Evolutionary conservation across 805 yeast genomes (phyloP), one percentile per base, ranked within the genome.

Genomic region (Yarrowia bubula): DNA sequence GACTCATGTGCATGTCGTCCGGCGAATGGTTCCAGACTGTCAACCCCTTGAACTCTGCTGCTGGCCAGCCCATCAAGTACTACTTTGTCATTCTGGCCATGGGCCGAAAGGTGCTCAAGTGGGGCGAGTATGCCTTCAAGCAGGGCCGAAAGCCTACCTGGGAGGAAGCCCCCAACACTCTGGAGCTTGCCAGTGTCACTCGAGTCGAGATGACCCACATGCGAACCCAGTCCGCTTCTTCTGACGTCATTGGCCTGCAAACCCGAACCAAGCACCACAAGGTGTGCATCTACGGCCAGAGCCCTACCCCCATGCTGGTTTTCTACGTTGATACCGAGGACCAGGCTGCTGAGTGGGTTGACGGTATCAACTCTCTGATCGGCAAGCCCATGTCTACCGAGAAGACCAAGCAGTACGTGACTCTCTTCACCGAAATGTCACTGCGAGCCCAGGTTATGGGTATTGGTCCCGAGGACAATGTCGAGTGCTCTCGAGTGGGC

Each of bases 21-120:
- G 96, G 96, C 1, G 82, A 89, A 1, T 90, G 96, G 96, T 92
- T 88, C 13, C 87, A 80, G 71, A 81, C 86, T 1, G 22, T 28
- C 39, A 58, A 58, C 51, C 64, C 64, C 33, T 35, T 58, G 64
- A 32, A 7, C 22, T 33, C 51, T 4, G 42, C 39, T 42, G 63
- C 39, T 22, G 43, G 57, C 15, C 22, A 47, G 48, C 39, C 43
- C 53, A 41, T 33, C 44, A 55, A 60, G 51, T 53, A 31, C 65
- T 66, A 85, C 80, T 72, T 89, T 83, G 71, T 79, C 87, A 57
- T 84, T 9, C 75, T 89, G 47, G 86, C 92, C 1, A 89, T 92
- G 11, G 86, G 88, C 72, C 82, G 88, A 71, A 81, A 81, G 69
- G 78, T 81, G 46, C 72, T 89, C 14, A 79, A 86, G 64, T 87